Evolutionary conservation across 1,284 basidiomycete species (phyloP), one percentile per base, ranked within the genome.

Genomic region (Cronartium quercuum): DNA sequence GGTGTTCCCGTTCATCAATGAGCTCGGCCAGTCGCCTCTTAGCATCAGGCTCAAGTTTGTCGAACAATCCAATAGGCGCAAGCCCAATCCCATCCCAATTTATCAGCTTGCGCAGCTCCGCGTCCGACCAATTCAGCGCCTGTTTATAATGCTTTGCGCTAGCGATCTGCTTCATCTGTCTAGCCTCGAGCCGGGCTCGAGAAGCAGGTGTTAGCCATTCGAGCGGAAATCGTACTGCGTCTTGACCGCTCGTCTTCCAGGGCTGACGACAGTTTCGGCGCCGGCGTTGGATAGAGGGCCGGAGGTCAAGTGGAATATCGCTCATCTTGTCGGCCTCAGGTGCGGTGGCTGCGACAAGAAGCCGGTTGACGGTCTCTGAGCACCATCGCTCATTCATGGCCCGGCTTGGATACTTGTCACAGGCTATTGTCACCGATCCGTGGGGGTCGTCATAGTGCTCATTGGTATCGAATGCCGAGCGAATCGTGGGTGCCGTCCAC

Each of bases 331-430:
- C 69, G 5, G 58, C 18, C 15, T 57, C 62, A 12, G 15, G 18
- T 55, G 40, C 29, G n/a, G 21, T 63, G 6, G 70, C 61, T 21
- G 47, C 70, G 0, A n/a, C 6, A 21, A 73, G 63, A 61, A 73
- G 24, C n/a, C 70, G 61, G 15, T 73, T 63, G 0, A 73, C 7
- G 3, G 63, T 37, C 13, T 73, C 70, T 40, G 70, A 73, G 21
- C 70, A 73, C 62, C 63, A 73, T 41, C 63, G 55, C 38, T 73
- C 61, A 41, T 73, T 73, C 35, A 73, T 6, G 6, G 12, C 9
- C 13, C 18, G 37, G 44, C 15, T 73, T 24, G 44, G n/a, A 41
- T 73, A 73, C 35, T 66, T 47, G 38, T 73, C 70, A 51, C 70
- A 65, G 1, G 62, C 61, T 35, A 73, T 73, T 42, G 51, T 65